Evolutionary conservation across 2,329 filamentous ascomycete species (phyloP).

Genomic region (Colletotrichum tropicale): DNA sequence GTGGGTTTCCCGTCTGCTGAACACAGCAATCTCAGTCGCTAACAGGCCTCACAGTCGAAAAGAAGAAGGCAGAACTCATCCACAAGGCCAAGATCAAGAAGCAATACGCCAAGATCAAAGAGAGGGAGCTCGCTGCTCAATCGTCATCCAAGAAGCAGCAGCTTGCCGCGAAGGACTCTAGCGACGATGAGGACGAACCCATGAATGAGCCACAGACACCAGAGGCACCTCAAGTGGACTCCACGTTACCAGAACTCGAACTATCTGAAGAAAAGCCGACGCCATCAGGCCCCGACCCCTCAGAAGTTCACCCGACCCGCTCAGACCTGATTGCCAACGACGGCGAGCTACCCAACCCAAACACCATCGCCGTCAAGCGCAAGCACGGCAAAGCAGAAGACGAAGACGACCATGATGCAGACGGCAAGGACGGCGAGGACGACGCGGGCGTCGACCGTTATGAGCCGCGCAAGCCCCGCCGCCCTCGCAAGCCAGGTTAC

Average conservation of each 20-base stretch:
- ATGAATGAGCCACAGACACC: constrained; percentile 21
- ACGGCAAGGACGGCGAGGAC: not conserved
- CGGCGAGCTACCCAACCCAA: constrained; percentile 22
- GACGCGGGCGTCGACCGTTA: constrained; percentile 16
- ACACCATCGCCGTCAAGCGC: constrained; percentile 19
- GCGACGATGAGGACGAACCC: constrained; percentile 22
- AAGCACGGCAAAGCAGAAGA: not conserved
- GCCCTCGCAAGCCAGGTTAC: constrained; percentile 51
- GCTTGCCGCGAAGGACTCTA: constrained; percentile 17
- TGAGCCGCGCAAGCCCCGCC: constrained; percentile 20
- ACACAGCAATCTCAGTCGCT: not conserved
- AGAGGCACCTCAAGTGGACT: constrained; percentile 24
- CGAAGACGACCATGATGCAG: not conserved
- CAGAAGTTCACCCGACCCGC: constrained; percentile 43
- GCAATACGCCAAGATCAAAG: constrained; percentile 87
- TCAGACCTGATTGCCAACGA: constrained; percentile 42
- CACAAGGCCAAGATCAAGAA: constrained; percentile 94
- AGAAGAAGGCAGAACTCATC: constrained; percentile 89
- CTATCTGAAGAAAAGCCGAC: not conserved
- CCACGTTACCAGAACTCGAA: not conserved
- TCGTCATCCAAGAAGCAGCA: constrained; percentile 18
- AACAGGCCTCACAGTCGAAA: constrained; percentile 63
- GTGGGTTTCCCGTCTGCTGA: constrained; percentile 32
- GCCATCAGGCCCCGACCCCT: not conserved
- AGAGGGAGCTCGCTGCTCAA: constrained; percentile 46